phyloP scores from a whole-genome alignment of 2,329 filamentous ascomycete genomes.

The Chalaropsis thielavioides region DNA sequence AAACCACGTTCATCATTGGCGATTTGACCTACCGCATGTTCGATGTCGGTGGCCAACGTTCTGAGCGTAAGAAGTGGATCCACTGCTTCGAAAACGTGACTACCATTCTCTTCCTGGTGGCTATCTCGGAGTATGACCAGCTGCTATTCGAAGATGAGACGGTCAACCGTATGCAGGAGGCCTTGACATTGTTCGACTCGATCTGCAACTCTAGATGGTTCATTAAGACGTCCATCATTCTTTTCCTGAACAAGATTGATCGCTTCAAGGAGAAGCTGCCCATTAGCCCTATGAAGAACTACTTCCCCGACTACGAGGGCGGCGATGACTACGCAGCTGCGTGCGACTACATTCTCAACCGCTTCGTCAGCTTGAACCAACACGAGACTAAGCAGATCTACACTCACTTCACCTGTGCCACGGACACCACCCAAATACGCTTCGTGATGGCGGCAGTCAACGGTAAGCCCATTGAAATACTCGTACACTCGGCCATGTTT shows the following conservation, averaged over 20 bases:
- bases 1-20: constrained; percentile 90
- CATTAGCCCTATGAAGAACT: constrained; percentile 72
- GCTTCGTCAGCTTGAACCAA: constrained; percentile 96
- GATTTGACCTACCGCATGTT: constrained; percentile 96
- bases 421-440: constrained; percentile 95
- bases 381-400: constrained; percentile 99
- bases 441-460: constrained; percentile 99
- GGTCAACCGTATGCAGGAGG: constrained; percentile 88
- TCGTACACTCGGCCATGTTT: neutral
- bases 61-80: constrained; percentile 98
- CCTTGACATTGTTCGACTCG: constrained; percentile 72
- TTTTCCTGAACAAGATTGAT: constrained; percentile 86
- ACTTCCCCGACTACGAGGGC: constrained; percentile 85
- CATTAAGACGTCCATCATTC: constrained; percentile 75
- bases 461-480: constrained; percentile 41
- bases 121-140: constrained; percentile 95
- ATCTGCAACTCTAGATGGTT: constrained; percentile 85
- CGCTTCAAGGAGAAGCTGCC: constrained; percentile 76
- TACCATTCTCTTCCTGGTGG: constrained; percentile 89
- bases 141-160: constrained; percentile 92
- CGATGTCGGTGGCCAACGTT: constrained; percentile 88
- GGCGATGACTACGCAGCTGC: constrained; percentile 90
- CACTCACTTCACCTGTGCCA: constrained; percentile 98
- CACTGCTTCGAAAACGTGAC: constrained; percentile 98
- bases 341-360: constrained; percentile 97